Evolutionary conservation across 768 basidiomycete species (phyloP), one percentile per base, ranked within the genome.

Genomic region (Auriculariales sp.): DNA sequence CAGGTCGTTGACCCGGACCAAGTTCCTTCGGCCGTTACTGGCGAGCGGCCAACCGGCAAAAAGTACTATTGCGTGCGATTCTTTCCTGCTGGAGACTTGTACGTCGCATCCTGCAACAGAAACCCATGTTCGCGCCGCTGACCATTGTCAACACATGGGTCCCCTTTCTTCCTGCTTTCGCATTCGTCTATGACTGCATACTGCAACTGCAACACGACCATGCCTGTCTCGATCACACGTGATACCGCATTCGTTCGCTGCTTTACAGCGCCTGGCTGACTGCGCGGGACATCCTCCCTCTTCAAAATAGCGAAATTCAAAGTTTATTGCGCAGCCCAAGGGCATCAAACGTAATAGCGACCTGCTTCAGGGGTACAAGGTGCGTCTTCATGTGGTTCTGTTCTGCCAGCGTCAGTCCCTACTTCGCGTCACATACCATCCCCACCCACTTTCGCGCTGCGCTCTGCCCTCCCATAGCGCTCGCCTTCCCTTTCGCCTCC

Each of bases 81-180:
- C 75, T 98, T 95, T 75, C 92, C 95, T 3, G 76, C 75, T 27
- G 92, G 87, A 47, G 94, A 97, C 66, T 87, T 81, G 95, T 98
- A 59, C 64, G 94, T 80, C 19, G 22, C 5, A 7, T 24, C 39
- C 15, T 28, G 33, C 17, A 35, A n/a, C n/a, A n/a, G n/a, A n/a
- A n/a, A n/a, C n/a, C 15, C 19, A 27, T 33, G 9, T 32, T 32
- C 9, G 31, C 31, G 31, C 31, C 31, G 31, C 31, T 32, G n/a
- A n/a, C n/a, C n/a, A n/a, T n/a, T n/a, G n/a, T n/a, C n/a, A n/a
- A n/a, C n/a, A 32, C 31, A 15, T 15, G 17, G 12, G 9, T 4
- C n/a, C 30, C 28, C 36, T 22, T 31, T 35, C 33, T 28, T 33
- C 25, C n/a, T 44, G 11, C 36, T 53, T 11, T 5, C 45, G 28